phyloP scores from a whole-genome alignment of 1,284 basidiomycete genomes.

The Tausonia pullulans region DNA sequence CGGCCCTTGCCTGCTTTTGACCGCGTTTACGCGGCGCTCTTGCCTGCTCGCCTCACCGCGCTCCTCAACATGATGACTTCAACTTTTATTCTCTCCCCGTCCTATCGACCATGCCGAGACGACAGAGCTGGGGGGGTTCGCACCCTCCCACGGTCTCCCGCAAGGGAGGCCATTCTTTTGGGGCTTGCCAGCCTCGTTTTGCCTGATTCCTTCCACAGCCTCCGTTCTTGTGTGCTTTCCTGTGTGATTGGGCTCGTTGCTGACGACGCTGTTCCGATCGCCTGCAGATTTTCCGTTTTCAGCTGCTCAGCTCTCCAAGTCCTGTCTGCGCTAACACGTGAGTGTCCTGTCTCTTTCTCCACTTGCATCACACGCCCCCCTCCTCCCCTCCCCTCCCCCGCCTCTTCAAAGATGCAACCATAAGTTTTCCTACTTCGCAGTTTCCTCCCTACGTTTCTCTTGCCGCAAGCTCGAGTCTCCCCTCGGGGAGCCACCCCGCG shows the following conservation, averaged over 20 bases:
- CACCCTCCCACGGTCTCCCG: constrained; percentile 9
- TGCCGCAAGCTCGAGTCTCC: constrained; percentile 9
- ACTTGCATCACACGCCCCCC: too few species aligned
- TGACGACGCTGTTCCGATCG: background rate
- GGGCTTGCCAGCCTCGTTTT: constrained; percentile 19
- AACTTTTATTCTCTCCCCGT: constrained; percentile 19
- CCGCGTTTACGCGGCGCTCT: too few species aligned
- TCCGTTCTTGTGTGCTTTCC: background rate
- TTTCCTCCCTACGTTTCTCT: constrained; percentile 15
- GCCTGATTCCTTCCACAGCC: constrained; percentile 10
- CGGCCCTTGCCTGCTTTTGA: too few species aligned
- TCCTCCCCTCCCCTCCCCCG: too few species aligned
- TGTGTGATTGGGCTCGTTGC: background rate
- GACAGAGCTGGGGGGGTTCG: constrained; percentile 18
- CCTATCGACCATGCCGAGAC: constrained; percentile 20
- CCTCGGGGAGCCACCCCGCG: constrained; percentile 3
- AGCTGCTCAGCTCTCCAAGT: too few species aligned
- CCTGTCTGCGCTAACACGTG: background rate
- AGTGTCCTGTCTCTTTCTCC: background rate
- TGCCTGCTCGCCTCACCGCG: background rate
- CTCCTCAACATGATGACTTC: constrained; percentile 18
- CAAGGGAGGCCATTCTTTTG: constrained; percentile 7
- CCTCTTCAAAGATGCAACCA: constrained; percentile 7
- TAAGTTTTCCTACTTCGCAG: constrained; percentile 12
- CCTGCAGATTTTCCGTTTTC: background rate